Percentiles rank a stretch among this genome's conserved stretches.
Conservation (phyloP, 768 basidiomycete species). For the Obba rivulosa region DNA sequence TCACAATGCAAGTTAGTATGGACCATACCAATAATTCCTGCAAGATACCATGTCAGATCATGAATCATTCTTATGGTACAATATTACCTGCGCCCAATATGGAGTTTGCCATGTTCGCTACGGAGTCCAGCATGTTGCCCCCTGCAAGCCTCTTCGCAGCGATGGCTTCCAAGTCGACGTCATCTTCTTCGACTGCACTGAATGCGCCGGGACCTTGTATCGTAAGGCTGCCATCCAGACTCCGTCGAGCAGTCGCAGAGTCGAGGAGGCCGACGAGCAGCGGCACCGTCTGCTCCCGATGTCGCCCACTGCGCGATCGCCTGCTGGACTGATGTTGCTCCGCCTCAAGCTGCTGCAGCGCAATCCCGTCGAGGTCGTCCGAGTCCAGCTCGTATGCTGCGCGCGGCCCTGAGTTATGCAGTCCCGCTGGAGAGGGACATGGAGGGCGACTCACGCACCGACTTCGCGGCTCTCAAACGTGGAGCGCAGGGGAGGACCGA, state of each 20-base stretch:
- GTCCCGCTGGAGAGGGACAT: neutral
- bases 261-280: constrained; percentile 78
- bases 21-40: constrained; percentile 68
- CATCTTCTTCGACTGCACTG: constrained; percentile 23
- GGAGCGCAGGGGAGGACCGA: constrained; percentile 65
- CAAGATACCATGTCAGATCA: neutral
- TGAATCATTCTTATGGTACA: constrained; percentile 13
- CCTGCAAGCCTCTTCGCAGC: constrained; percentile 61
- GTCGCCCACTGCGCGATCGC: constrained; percentile 25
- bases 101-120: constrained; percentile 94
- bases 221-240: constrained; percentile 51
- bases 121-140: constrained; percentile 72
- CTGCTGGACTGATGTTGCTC: constrained; percentile 14
- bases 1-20: neutral
- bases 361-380: constrained; percentile 67
- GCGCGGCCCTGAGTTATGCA: constrained; percentile 1
- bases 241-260: constrained; percentile 49
- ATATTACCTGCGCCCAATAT: constrained; percentile 85
- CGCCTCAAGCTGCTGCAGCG: constrained; percentile 26
- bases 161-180: constrained; percentile 68
- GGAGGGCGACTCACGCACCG: constrained; percentile 48
- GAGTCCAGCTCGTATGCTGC: constrained; percentile 81
- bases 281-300: constrained; percentile 58
- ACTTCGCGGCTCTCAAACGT: constrained; percentile 74
- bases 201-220: constrained; percentile 29